These are phyloP conservation scores for Spongispora temasekensis DNA, from an alignment of 1,284 basidiomycete genomes.

Conservation along the genomic window DNA sequence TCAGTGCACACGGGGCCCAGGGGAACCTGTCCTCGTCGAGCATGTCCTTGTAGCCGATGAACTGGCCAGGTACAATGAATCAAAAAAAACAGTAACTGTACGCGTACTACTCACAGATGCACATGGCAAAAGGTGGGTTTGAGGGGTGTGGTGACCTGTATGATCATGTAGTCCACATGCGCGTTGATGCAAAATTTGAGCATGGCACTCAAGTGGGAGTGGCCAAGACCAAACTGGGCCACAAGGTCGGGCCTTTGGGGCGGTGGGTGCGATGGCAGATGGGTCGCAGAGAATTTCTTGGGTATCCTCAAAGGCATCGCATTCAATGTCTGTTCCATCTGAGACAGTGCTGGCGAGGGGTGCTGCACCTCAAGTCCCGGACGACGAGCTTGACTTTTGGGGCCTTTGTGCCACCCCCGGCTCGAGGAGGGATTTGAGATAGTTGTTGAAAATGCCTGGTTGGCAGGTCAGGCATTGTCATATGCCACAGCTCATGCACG, in stretches of 20 bases:
- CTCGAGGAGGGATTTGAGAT: conserved; percentile 86
- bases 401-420: conserved; percentile 73
- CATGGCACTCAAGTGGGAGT: conserved; percentile 97
- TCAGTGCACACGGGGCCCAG: too few species aligned
- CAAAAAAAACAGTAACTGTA: conserved; percentile 99
- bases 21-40: conserved; percentile 77
- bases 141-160: conserved; percentile 97
- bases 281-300: conserved; percentile 92
- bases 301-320: conserved; percentile 86
- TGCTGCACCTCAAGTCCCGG: conserved; percentile 77
- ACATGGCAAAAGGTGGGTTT: conserved; percentile 99
- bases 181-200: conserved; percentile 99
- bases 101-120: conserved; percentile 99
- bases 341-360: conserved; percentile 84
- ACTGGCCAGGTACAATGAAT: conserved; percentile 93
- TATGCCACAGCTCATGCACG: too few species aligned
- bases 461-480: not conserved
- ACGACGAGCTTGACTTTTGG: conserved; percentile 84
- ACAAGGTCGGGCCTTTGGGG: conserved; percentile 86
- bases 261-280: conserved; percentile 92
- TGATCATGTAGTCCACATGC: conserved; percentile 99
- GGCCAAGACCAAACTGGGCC: conserved; percentile 95
- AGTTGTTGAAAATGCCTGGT: conserved; percentile 83
- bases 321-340: conserved; percentile 74
- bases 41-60: conserved; percentile 90